Conservation (phyloP, 31 red algal species). For the Endocladia muricata region DNA sequence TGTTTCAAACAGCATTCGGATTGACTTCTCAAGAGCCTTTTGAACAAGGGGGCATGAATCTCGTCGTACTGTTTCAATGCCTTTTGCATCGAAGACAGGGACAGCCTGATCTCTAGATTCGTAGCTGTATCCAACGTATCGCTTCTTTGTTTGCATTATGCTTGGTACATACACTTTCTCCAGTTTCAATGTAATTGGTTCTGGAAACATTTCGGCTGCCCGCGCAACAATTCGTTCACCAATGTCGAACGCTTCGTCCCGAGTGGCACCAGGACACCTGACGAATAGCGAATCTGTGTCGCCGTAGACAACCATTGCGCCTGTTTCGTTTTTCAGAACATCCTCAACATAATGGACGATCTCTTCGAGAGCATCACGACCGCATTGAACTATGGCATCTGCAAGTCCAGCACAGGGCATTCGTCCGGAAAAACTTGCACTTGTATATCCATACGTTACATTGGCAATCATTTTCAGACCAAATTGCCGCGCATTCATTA, state of each 20-base stretch:
- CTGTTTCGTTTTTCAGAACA: constrained; percentile 26
- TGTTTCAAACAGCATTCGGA: constrained; percentile 83
- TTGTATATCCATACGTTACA: constrained; percentile 96
- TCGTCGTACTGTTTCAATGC: constrained; percentile 94
- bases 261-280: constrained; percentile 51
- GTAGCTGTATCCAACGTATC: constrained; percentile 92
- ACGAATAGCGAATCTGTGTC: constrained; percentile 99
- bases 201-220: constrained; percentile 50
- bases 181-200: constrained; percentile 81
- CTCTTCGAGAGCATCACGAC: constrained; percentile 79
- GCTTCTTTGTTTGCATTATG: constrained; percentile 93
- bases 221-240: constrained; percentile 66
- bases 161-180: constrained; percentile 95
- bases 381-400: constrained; percentile 94
- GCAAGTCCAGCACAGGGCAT: constrained; percentile 94
- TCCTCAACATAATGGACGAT: constrained; percentile 51
- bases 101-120: constrained; percentile 65
- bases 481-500: constrained; percentile 94
- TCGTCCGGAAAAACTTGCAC: constrained; percentile 89
- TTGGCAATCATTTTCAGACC: constrained; percentile 97
- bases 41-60: constrained; percentile 84
- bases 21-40: constrained; percentile 73
- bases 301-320: constrained; percentile 90
- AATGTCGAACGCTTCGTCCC: constrained; percentile 71
- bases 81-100: constrained; percentile 93